phyloP scores from a whole-genome alignment of 495 filamentous ascomycete species.

The Aspergillus saccharolyticus region DNA sequence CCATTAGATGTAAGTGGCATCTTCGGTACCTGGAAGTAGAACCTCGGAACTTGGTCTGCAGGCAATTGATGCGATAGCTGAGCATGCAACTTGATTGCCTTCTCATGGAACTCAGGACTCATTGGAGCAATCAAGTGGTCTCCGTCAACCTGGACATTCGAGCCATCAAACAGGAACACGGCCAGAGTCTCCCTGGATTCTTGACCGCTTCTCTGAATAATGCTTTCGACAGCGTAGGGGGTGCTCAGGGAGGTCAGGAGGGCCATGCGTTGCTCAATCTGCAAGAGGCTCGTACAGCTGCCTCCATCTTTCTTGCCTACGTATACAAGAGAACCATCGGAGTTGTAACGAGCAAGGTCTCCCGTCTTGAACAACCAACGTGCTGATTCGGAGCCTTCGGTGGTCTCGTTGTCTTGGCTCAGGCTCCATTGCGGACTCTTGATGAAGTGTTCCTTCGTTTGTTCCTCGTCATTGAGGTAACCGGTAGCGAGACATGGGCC shows the following conservation, averaged over 20 bases:
- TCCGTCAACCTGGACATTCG: background rate
- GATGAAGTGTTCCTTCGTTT: conserved; percentile 43
- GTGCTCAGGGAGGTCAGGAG: conserved; percentile 12
- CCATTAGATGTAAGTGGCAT: conserved; percentile 50
- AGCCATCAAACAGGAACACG: conserved; percentile 26
- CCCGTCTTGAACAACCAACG: conserved; percentile 43
- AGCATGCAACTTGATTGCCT: conserved; percentile 17
- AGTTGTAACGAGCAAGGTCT: conserved; percentile 49
- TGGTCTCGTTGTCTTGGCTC: background rate
- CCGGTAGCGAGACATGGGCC: conserved; percentile 48
- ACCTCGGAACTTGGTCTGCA: conserved; percentile 53
- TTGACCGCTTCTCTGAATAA: conserved; percentile 15
- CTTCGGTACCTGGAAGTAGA: conserved; percentile 50
- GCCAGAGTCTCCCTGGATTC: conserved; percentile 16
- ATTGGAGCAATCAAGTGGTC: conserved; percentile 13
- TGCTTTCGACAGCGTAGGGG: conserved; percentile 22
- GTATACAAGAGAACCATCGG: conserved; percentile 42
- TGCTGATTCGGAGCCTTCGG: background rate
- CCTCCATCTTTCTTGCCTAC: conserved; percentile 43
- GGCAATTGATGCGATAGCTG: conserved; percentile 27
- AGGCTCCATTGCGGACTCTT: conserved; percentile 41
- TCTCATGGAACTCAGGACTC: conserved; percentile 16
- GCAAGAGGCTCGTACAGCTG: conserved; percentile 42
- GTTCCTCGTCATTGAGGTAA: conserved; percentile 43
- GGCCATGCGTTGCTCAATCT: conserved; percentile 39